Evolutionary conservation across 768 basidiomycete species (phyloP).

Genomic region (Calvatia gigantea): DNA sequence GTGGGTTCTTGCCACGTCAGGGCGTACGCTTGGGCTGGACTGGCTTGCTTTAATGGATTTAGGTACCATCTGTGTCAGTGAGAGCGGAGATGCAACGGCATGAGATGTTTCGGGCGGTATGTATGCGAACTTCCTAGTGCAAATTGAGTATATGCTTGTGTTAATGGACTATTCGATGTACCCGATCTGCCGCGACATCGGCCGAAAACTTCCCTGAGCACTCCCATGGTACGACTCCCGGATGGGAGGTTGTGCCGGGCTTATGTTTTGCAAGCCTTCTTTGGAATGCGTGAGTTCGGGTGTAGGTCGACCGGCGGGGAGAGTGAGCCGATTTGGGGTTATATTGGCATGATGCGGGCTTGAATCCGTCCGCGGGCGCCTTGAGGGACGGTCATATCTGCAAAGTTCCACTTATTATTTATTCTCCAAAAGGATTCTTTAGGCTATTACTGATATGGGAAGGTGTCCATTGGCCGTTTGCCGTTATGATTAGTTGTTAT

Average conservation of each 20-base stretch:
- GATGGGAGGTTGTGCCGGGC: not conserved
- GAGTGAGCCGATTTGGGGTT: slow-evolving; percentile 63
- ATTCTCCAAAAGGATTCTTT: not conserved
- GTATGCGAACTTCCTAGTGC: slow-evolving; percentile 66
- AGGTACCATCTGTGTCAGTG: slow-evolving; percentile 41
- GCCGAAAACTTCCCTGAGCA: slow-evolving; percentile 22
- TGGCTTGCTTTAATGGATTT: slow-evolving; percentile 12
- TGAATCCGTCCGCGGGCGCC: slow-evolving; percentile 25
- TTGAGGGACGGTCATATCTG: slow-evolving; percentile 20
- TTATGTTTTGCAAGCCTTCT: slow-evolving; percentile 13
- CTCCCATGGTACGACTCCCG: not conserved
- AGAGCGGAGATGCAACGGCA: slow-evolving; percentile 31
- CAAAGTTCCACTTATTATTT: not conserved
- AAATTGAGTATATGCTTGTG: slow-evolving; percentile 20
- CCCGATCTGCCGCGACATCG: slow-evolving; percentile 33
- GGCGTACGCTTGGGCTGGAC: not conserved
- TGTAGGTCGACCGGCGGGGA: slow-evolving; percentile 57
- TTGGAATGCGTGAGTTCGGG: slow-evolving; percentile 36
- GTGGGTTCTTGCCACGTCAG: slow-evolving; percentile 10
- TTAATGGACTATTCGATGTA: not conserved
- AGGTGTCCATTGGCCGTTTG: slow-evolving; percentile 54
- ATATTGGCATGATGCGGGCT: slow-evolving; percentile 23
- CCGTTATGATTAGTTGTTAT: slow-evolving; percentile 50
- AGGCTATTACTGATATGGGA: slow-evolving; percentile 24
- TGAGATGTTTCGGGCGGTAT: slow-evolving; percentile 43